Percentiles rank a stretch among this genome's conserved stretches.
Evolutionary conservation across 192 early-diverging fungal genomes (phyloP).

Genomic region (Dispira simplex): DNA sequence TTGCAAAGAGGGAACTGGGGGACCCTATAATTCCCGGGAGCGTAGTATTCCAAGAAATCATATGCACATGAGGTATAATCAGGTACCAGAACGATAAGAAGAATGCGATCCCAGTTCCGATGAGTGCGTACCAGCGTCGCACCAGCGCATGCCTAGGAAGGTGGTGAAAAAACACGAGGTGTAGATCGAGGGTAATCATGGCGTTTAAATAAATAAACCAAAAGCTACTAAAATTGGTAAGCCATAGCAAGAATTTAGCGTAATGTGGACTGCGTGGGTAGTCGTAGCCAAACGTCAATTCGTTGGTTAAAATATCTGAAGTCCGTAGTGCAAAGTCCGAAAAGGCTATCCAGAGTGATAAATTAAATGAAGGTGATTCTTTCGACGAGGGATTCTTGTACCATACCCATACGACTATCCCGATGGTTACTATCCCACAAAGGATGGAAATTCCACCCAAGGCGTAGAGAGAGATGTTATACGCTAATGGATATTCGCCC

Average conservation of each 20-base stretch:
- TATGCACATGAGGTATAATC: not conserved
- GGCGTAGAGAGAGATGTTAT: no score
- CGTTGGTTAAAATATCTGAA: not conserved
- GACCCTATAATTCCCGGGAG: no score
- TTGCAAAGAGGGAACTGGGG: not conserved
- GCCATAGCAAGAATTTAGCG: not conserved
- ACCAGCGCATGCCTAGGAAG: not conserved
- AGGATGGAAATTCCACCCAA: not conserved
- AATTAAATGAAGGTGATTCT: not conserved
- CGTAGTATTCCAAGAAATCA: not conserved
- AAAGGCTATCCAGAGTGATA: not conserved
- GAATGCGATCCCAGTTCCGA: constrained; percentile 4
- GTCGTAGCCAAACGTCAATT: not conserved
- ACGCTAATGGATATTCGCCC: no score
- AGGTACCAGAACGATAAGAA: constrained; percentile 6
- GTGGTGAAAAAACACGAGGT: constrained; percentile 2
- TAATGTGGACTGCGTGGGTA: not conserved
- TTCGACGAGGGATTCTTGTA: not conserved
- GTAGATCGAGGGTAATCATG: constrained; percentile 2
- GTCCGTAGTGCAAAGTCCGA: not conserved
- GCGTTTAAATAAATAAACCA: constrained; percentile 4
- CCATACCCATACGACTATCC: not conserved
- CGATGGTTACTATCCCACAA: not conserved
- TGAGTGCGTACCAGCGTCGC: not conserved
- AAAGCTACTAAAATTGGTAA: not conserved